Base-by-base conservation (phyloP, 1,284 basidiomycete species). In the Trametes polyzona region DNA sequence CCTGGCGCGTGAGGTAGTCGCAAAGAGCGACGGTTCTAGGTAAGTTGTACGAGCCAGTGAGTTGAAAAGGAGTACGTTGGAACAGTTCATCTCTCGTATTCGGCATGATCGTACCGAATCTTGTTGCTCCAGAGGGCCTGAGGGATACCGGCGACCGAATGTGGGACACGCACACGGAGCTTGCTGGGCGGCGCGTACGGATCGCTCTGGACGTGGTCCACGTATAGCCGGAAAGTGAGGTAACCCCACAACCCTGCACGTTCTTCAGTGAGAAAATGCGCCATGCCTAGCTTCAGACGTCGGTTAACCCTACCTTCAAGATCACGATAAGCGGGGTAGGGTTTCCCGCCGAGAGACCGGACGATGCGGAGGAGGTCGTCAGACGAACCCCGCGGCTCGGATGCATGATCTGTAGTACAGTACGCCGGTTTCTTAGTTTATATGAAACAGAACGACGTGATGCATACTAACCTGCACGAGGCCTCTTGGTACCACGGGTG, bases 131-230 rank as follows among this genome's bases (percentile, higher is more conserved):
- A 61, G 12, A 66, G 39, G 2, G 32, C 10, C 2, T 12, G 35
- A 23, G 63, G 65, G 26, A 62, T 59, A 14, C 41, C 2, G 1
- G 63, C 59, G 12, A 46, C 50, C 3, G 57, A 30, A 19, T 65
- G 64, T 3, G 48, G 36, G 12, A 65, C 43, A 10, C 52, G 49
- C 4, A 64, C 27, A 5, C 64, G 55, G 19, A 65, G 35, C 29
- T 62, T 67, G 59, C 63, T 66, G 7, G 64, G 64, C 9, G 62
- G 63, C 8, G 66, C 66, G 44, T 56, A 67, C 11, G 65, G 60
- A 47, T 67, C 64, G 39, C 55, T 59, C 47, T 67, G 66, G 21
- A 66, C 46, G 51, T 64, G 51, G 27, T 67, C 64, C 14, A 66
- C 50, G 30, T 42, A 29, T n/a, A 67, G 44, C 10, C 30, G 21